phyloP scores from a whole-genome alignment of 108 stramenopile genomes.

The Nannochloropsis salina region DNA sequence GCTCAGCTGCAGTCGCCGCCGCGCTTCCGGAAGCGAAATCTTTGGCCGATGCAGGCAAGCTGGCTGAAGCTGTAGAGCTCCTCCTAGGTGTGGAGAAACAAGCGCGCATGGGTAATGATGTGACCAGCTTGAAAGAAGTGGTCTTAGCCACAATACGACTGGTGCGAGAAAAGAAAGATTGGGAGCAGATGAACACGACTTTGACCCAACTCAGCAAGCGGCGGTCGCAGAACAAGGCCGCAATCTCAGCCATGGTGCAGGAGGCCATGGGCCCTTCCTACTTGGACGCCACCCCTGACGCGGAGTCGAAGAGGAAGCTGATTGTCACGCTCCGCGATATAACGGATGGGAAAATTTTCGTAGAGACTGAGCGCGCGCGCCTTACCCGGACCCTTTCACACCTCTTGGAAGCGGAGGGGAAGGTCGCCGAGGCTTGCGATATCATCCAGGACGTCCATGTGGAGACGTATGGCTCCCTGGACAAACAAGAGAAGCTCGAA shows the following conservation, averaged over 20 bases:
- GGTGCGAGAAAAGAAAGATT: constrained; percentile 46
- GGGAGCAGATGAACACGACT: constrained; percentile 58
- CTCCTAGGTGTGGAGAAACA: constrained; percentile 53
- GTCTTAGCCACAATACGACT: constrained; percentile 53
- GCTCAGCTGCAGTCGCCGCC: not conserved
- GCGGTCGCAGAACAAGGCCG: constrained; percentile 51
- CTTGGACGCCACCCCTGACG: constrained; percentile 49
- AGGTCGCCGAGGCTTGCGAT: constrained; percentile 72
- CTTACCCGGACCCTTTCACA: constrained; percentile 72
- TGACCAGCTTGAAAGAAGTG: constrained; percentile 50
- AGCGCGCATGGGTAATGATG: constrained; percentile 55
- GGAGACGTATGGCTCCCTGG: constrained; percentile 93
- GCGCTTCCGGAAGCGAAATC: not conserved
- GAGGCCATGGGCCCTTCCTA: constrained; percentile 40
- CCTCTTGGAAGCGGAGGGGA: constrained; percentile 64
- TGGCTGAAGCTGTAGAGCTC: constrained; percentile 39
- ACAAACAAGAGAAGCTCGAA: constrained; percentile 93
- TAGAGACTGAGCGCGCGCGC: constrained; percentile 89
- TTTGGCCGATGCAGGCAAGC: constrained; percentile 37
- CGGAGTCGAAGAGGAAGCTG: constrained; percentile 60
- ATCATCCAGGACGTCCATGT: constrained; percentile 95
- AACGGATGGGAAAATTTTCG: constrained; percentile 92
- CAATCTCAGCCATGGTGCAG: constrained; percentile 54
- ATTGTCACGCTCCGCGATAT: constrained; percentile 80
- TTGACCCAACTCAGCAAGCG: constrained; percentile 55